phyloP scores from a whole-genome alignment of 768 basidiomycete species.

The Gyrodon lividus region DNA sequence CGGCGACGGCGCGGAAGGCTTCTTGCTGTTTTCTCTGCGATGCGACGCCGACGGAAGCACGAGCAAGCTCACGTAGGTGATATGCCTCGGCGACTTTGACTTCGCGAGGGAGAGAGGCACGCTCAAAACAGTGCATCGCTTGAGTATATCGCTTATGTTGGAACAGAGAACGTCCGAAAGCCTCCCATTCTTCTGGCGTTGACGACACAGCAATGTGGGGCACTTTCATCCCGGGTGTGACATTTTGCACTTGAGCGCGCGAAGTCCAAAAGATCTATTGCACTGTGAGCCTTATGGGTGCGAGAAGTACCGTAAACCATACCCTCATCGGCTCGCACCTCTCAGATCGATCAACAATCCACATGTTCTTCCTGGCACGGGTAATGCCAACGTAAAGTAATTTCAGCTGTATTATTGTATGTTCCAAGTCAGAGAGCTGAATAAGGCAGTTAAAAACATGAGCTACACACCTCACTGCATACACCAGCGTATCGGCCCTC shows the following conservation, averaged over 20 bases:
- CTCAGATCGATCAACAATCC: slow-evolving; percentile 66
- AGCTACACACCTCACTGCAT: slow-evolving; percentile 52
- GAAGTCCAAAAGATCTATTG: slow-evolving; percentile 53
- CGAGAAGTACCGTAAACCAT: slow-evolving; percentile 7
- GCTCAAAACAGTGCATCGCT: slow-evolving; percentile 53
- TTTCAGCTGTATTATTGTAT: slow-evolving; percentile 47
- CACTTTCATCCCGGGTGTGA: slow-evolving; percentile 45
- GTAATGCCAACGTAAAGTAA: slow-evolving; percentile 71
- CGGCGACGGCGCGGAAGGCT: slow-evolving; percentile 47
- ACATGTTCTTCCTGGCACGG: slow-evolving; percentile 63
- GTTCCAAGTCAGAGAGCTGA: not conserved
- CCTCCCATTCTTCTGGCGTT: slow-evolving; percentile 45
- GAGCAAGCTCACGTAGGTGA: slow-evolving; percentile 51
- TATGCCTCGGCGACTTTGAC: slow-evolving; percentile 51
- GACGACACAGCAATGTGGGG: slow-evolving; percentile 58
- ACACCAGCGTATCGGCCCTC: slow-evolving; percentile 50
- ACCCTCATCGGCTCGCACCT: slow-evolving; percentile 60
- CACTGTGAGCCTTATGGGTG: not conserved
- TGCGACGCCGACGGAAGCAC: slow-evolving; percentile 29
- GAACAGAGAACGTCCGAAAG: slow-evolving; percentile 41
- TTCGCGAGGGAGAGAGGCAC: slow-evolving; percentile 44
- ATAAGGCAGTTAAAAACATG: not conserved
- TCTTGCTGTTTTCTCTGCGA: slow-evolving; percentile 22
- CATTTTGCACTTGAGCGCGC: slow-evolving; percentile 45
- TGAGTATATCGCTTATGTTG: slow-evolving; percentile 42